phyloP scores from a whole-genome alignment of 768 basidiomycete genomes.

The Asterophora lycoperdoides region DNA sequence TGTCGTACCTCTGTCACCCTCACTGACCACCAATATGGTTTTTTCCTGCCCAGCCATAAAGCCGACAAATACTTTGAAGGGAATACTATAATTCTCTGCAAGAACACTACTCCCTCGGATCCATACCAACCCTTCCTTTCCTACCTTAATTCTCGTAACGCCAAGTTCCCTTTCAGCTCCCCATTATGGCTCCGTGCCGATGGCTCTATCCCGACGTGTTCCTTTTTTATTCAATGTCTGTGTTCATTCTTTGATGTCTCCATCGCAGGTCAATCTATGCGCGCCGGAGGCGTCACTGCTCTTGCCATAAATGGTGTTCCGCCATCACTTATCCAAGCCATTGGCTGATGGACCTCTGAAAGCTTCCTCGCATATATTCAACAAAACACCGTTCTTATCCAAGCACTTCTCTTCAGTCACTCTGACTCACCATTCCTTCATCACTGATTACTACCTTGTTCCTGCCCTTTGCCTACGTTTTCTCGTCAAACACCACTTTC shows the following conservation, averaged over 20 bases:
- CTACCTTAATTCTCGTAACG: constrained; percentile 24
- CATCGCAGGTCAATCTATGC: not conserved
- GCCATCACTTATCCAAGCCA: constrained; percentile 28
- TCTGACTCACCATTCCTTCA: no score
- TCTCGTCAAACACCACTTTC: no score
- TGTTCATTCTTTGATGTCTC: not conserved
- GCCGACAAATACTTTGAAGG: constrained; percentile 29
- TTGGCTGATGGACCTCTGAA: constrained; percentile 35
- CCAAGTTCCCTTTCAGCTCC: constrained; percentile 13
- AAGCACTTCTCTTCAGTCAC: no score
- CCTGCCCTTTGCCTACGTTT: no score
- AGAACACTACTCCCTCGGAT: constrained; percentile 6
- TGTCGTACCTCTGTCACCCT: constrained; percentile 6
- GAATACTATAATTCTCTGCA: constrained; percentile 18
- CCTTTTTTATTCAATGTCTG: not conserved
- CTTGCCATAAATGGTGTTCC: constrained; percentile 26
- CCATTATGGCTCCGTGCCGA: not conserved
- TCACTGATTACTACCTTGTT: no score
- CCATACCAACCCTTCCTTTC: constrained; percentile 11
- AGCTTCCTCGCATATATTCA: constrained; percentile 27
- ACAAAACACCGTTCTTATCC: not conserved
- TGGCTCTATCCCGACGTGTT: not conserved
- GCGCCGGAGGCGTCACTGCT: constrained; percentile 33
- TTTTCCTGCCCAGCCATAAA: constrained; percentile 32
- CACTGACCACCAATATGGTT: constrained; percentile 15